phyloP scores from a whole-genome alignment of 192 early-diverging fungal species.

The Coemansia sp. region DNA sequence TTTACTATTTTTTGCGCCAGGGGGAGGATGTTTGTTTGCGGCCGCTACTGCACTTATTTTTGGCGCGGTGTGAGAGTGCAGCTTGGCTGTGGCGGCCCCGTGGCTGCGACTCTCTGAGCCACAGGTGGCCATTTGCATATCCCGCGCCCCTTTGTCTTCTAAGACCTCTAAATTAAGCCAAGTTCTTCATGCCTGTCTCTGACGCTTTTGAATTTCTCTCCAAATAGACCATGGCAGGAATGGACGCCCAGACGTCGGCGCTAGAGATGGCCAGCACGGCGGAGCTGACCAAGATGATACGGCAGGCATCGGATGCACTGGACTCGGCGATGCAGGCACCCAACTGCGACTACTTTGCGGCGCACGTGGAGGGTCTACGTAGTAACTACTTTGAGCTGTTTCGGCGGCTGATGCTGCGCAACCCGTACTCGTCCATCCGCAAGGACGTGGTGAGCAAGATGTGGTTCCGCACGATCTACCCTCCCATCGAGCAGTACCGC shows the following conservation, averaged over 20 bases:
- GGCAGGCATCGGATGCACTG: conserved; percentile 23
- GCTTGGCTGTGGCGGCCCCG: conserved; percentile 1
- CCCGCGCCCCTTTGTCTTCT: neutral
- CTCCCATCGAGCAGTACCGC: conserved; percentile 45
- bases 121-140: neutral
- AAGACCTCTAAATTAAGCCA: neutral
- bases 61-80: neutral
- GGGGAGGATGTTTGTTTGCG: neutral
- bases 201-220: neutral
- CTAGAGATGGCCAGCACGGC: conserved; percentile 27
- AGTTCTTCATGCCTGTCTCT: neutral
- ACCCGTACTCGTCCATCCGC: conserved; percentile 43
- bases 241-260: conserved; percentile 1
- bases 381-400: conserved; percentile 38
- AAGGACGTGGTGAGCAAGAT: conserved; percentile 45
- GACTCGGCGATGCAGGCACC: conserved; percentile 20
- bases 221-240: neutral
- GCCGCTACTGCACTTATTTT: neutral
- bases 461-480: conserved; percentile 44
- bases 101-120: conserved; percentile 1
- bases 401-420: conserved; percentile 40
- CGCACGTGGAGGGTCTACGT: conserved; percentile 33
- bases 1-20: neutral
- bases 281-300: conserved; percentile 43
- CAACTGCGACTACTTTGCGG: conserved; percentile 27